Evolutionary conservation across 345 rosid genomes (phyloP), one percentile per base, ranked within the genome.

Genomic region (Acer negundo): DNA sequence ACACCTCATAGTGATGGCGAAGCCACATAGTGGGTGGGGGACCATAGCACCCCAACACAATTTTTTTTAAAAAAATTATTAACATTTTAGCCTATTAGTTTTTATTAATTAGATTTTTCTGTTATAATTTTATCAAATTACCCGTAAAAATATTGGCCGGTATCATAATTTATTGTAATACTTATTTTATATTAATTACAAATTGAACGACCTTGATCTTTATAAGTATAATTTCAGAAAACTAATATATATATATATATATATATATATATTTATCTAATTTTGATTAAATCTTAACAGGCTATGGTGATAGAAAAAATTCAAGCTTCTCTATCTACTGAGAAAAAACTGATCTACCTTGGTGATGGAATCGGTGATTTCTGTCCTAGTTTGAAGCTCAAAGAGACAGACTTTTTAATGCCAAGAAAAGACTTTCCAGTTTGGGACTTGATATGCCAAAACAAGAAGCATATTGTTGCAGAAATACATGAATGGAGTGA

Each of bases 311-410:
- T 95, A 10, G 91, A 93, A 71, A 91, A 87, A 80, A 90, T 95
- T 46, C 89, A 89, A 83, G 89, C 86, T 24, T 85, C 90, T 2
- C 5, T 87, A 31, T 44, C 84, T 9, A 80, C 79, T 7, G 91
- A 88, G 26, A 89, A 86, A 72, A 87, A 77, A 69, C 61, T 95
- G 44, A 83, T 93, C 20, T 95, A 95, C 40, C 84, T 91, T 8
- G 98, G 98, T 61, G 97, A 95, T 76, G 98, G 97, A 5, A 66
- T 61, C 4, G 97, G 94, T 1, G 98, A 95, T 80, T 95, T 85
- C 78, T 95, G 98, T 75, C 97, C 97, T 0, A 86, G 88, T 77
- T 79, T 95, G 82, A 92, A 82, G 85, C 97, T 95, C 1, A 77
- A 69, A 19, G 75, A 86, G 3, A 64, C 77, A 61, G 97, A 93